These are phyloP conservation scores for Globisporangium ultimum DNA, from an alignment of 352 stramenopile genomes.

Conservation along the genomic window DNA sequence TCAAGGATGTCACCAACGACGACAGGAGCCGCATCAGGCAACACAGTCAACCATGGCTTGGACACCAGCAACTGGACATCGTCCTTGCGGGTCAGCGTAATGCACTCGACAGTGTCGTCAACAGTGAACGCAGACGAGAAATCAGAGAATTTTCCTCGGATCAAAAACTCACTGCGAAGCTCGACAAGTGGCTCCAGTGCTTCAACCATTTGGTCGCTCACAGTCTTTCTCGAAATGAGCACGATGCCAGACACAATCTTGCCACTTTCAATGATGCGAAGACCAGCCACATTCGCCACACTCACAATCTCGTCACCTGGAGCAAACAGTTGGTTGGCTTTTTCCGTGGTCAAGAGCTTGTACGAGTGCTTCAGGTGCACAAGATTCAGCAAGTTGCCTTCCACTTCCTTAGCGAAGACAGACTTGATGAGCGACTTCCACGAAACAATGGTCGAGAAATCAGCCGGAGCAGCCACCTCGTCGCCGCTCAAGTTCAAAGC, in stretches of 20 bases:
- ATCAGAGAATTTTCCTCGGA: slow-evolving; percentile 74
- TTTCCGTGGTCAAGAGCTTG: slow-evolving; percentile 45
- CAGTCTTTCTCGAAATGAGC: slow-evolving; percentile 59
- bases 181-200: slow-evolving; percentile 66
- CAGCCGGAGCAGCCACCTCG: slow-evolving; percentile 38
- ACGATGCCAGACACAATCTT: slow-evolving; percentile 77
- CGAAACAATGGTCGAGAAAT: slow-evolving; percentile 77
- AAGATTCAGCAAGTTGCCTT: slow-evolving; percentile 76
- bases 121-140: slow-evolving; percentile 74
- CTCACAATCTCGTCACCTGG: slow-evolving; percentile 72
- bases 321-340: slow-evolving; percentile 37
- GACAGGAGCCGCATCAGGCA: slow-evolving; percentile 18
- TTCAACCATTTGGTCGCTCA: slow-evolving; percentile 48
- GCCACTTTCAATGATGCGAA: slow-evolving; percentile 75
- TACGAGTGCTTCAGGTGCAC: slow-evolving; percentile 87
- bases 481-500: slow-evolving; percentile 38
- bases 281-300: slow-evolving; percentile 59
- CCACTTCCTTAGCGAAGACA: slow-evolving; percentile 79
- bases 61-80: slow-evolving; percentile 56
- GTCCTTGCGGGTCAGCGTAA: slow-evolving; percentile 34
- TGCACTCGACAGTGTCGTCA: slow-evolving; percentile 34
- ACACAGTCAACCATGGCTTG: slow-evolving; percentile 64
- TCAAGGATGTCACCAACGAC: slow-evolving; percentile 41
- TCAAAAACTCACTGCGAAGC: slow-evolving; percentile 82
- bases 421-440: slow-evolving; percentile 84